A percentile compares a stretch with the other conserved stretches of the same genome.
These are phyloP conservation scores for Hypericum androsaemum DNA, from an alignment of 345 rosid genomes.

Conservation along the genomic window DNA sequence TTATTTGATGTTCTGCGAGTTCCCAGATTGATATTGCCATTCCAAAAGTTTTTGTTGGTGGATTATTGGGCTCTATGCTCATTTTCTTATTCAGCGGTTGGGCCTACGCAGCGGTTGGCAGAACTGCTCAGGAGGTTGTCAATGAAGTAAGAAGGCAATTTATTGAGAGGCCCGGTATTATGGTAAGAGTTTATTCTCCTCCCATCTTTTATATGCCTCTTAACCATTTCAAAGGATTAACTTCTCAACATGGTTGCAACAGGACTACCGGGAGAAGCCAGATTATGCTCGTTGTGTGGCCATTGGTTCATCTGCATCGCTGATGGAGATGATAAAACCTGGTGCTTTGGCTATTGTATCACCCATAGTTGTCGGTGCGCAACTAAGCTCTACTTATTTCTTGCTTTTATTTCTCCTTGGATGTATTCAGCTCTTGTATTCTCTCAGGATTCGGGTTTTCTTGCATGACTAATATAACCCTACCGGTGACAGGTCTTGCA, in stretches of 20 bases:
- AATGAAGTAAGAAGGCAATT: no score
- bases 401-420: not conserved
- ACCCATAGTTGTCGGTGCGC: slow-evolving; percentile 71
- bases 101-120: slow-evolving; percentile 98
- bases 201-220: not conserved
- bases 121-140: no score
- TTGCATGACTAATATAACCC: no score
- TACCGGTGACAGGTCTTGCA: slow-evolving; percentile 47
- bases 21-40: slow-evolving; percentile 93
- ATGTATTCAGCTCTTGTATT: not conserved
- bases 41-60: slow-evolving; percentile 94
- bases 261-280: slow-evolving; percentile 93
- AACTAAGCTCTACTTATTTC: not conserved
- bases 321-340: slow-evolving; percentile 97
- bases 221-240: not conserved
- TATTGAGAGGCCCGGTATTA: slow-evolving; percentile 98
- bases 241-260: no score
- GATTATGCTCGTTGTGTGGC: slow-evolving; percentile 98
- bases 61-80: slow-evolving; percentile 92
- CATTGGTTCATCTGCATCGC: slow-evolving; percentile 88
- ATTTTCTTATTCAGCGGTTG: slow-evolving; percentile 89
- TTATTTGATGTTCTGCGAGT: no score
- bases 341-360: slow-evolving; percentile 91
- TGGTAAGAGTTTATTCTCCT: slow-evolving; percentile 39
- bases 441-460: no score